Conservation (phyloP, 139 green algal genomes). For the Chlorella sorokiniana region DNA sequence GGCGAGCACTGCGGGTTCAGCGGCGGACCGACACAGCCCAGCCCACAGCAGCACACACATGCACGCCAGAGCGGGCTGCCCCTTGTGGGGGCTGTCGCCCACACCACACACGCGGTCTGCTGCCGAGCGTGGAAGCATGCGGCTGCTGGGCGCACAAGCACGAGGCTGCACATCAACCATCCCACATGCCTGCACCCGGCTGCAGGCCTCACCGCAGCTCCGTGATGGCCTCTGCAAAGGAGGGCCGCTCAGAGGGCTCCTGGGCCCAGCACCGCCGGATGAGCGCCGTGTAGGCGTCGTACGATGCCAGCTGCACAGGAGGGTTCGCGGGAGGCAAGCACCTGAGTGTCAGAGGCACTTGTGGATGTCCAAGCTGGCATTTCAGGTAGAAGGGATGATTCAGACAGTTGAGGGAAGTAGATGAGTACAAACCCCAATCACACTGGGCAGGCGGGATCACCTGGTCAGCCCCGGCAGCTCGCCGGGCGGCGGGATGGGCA, state of each 20-base stretch:
- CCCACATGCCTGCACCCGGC: too few species aligned
- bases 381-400: neutral
- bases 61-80: too few species aligned
- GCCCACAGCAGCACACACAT: too few species aligned
- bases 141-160: too few species aligned
- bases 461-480: slow-evolving; percentile 5
- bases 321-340: neutral
- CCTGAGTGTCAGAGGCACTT: neutral
- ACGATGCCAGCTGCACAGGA: neutral
- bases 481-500: neutral
- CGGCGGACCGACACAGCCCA: too few species aligned
- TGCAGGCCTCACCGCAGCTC: slow-evolving; percentile 5
- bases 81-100: too few species aligned
- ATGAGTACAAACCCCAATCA: neutral
- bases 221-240: slow-evolving; percentile 10
- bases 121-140: too few species aligned
- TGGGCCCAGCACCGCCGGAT: slow-evolving; percentile 15
- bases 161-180: too few species aligned
- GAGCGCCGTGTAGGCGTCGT: neutral
- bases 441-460: neutral
- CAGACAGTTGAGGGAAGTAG: neutral
- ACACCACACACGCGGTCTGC: too few species aligned
- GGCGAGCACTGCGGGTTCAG: neutral
- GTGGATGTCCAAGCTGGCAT: neutral
- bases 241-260: neutral